Percentiles rank a stretch among this genome's conserved stretches.
These are phyloP conservation scores for Kuraishia cidri DNA, from an alignment of 805 yeast species.

Conservation along the genomic window DNA sequence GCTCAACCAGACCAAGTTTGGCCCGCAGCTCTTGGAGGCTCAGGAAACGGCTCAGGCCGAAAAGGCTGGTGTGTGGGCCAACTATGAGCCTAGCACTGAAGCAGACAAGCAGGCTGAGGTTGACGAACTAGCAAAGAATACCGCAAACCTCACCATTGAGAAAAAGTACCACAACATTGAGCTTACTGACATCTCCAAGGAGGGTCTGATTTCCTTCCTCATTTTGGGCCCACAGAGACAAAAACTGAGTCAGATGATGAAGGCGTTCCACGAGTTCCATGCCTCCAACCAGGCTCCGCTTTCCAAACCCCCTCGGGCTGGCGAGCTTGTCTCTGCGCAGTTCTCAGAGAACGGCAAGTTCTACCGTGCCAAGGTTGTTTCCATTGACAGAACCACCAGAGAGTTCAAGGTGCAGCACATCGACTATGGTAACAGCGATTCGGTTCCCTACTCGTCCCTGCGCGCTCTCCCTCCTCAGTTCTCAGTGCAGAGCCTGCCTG, in stretches of 20 bases:
- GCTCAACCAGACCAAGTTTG: conserved; percentile 46
- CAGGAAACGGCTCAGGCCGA: conserved; percentile 49
- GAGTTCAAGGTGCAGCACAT: conserved; percentile 44
- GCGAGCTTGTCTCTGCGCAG: conserved; percentile 48
- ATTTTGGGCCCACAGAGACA: conserved; percentile 26
- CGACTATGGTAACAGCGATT: conserved; percentile 51
- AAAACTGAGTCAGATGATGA: conserved; percentile 34
- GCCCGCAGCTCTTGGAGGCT: conserved; percentile 45
- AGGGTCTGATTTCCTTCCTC: conserved; percentile 39
- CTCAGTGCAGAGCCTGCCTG: conserved; percentile 25
- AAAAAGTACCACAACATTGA: conserved; percentile 40
- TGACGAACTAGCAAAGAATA: conserved; percentile 8
- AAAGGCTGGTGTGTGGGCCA: conserved; percentile 60
- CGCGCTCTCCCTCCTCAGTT: conserved; percentile 46
- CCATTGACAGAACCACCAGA: conserved; percentile 31
- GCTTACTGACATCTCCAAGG: conserved; percentile 35
- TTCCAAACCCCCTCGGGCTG: conserved; percentile 33
- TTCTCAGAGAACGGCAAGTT: conserved; percentile 42
- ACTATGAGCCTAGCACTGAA: conserved; percentile 37
- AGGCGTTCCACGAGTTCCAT: conserved; percentile 36
- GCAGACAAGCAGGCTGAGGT: conserved; percentile 14
- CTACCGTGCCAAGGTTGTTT: conserved; percentile 48
- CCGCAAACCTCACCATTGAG: conserved; percentile 15
- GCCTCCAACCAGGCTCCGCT: conserved; percentile 24
- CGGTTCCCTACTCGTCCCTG: conserved; percentile 32